A percentile compares a stretch with the other conserved stretches of the same genome.
Evolutionary conservation across 108 stramenopile species (phyloP).

Genomic region (Skeletonema menzelii): DNA sequence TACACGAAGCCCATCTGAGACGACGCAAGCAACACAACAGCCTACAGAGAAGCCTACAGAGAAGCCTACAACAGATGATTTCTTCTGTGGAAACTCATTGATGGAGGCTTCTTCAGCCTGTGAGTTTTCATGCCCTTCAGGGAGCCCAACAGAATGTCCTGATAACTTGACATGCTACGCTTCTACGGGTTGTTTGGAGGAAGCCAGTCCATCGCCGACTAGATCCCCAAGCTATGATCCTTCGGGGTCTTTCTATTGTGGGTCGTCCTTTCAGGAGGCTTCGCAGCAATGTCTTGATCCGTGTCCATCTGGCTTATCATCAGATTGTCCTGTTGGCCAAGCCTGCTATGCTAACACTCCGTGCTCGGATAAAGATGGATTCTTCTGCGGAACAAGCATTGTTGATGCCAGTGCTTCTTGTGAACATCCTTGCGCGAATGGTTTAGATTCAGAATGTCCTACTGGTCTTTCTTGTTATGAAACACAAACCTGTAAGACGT

Average conservation of each 20-base stretch:
- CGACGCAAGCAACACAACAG: not conserved
- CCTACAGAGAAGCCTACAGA: not conserved
- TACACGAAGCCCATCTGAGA: not conserved
- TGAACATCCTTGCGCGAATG: slow-evolving; percentile 27
- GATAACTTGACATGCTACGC: slow-evolving; percentile 73
- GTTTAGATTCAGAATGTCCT: slow-evolving; percentile 42
- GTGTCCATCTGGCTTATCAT: slow-evolving; percentile 37
- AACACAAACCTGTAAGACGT: slow-evolving; percentile 32
- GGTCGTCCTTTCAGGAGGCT: slow-evolving; percentile 35
- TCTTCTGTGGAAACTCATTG: slow-evolving; percentile 76
- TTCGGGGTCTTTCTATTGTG: slow-evolving; percentile 40
- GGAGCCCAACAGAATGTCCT: slow-evolving; percentile 70
- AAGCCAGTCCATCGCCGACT: slow-evolving; percentile 9
- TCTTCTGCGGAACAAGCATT: slow-evolving; percentile 48
- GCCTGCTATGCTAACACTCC: slow-evolving; percentile 55
- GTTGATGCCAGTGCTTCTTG: slow-evolving; percentile 48
- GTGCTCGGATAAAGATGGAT: slow-evolving; percentile 32
- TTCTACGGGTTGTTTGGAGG: slow-evolving; percentile 64
- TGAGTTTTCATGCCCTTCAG: slow-evolving; percentile 67
- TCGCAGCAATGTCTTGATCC: slow-evolving; percentile 15
- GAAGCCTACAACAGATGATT: slow-evolving; percentile 42
- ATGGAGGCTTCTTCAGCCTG: slow-evolving; percentile 67
- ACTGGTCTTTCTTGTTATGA: slow-evolving; percentile 31
- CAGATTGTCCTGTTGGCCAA: slow-evolving; percentile 36
- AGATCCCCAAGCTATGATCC: slow-evolving; percentile 26